Base-by-base conservation (phyloP, 2,329 filamentous ascomycete species). In the Cladosporium halotolerans region DNA sequence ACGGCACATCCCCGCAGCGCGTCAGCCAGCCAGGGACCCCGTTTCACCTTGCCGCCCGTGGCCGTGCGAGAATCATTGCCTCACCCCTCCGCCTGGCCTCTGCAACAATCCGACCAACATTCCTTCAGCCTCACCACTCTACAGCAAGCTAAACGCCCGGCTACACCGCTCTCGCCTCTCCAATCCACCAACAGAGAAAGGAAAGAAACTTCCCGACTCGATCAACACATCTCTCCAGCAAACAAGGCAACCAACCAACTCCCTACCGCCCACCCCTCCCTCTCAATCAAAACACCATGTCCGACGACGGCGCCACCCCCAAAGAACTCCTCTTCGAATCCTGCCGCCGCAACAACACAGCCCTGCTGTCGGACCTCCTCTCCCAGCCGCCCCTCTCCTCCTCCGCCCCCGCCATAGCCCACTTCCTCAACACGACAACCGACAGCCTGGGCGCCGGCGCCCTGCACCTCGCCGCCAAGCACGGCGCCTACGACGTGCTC, bases 261-360 rank as follows among this genome's bases (percentile, higher is more conserved):
- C 39, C 47, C 34, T 39, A 50, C 16, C 8, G 28, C 11, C 40
- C 11, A 31, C 40, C 33, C 11, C 4, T 31, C 40, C 7, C 9
- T 13, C 23, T 7, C 23, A 8, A 16, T 18, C 45, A 11, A 43
- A 40, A 39, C 48, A 58, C 45, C 53, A 64, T 64, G 64, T 55
- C 51, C 64, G 64, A 66, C 57, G 62, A 95, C 86, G 93, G 92
- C 69, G 92, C 92, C 62, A 88, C 88, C 56, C 82, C 84, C 44
- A 80, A 85, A 70, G 92, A 97, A 76, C 81, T 88, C 66, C 81
- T 97, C 63, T 83, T 97, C 72, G 92, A 95, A 76, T 89, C 93
- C 64, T 95, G 88, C 74, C 89, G 92, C 57, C 83, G 90, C 66
- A 92, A 97, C 79, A 96, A 97, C 73, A 84, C 84, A 61, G 85